These are phyloP conservation scores for Chrysophaeum taylorii DNA, from an alignment of 352 stramenopile genomes.

Conservation along the genomic window DNA sequence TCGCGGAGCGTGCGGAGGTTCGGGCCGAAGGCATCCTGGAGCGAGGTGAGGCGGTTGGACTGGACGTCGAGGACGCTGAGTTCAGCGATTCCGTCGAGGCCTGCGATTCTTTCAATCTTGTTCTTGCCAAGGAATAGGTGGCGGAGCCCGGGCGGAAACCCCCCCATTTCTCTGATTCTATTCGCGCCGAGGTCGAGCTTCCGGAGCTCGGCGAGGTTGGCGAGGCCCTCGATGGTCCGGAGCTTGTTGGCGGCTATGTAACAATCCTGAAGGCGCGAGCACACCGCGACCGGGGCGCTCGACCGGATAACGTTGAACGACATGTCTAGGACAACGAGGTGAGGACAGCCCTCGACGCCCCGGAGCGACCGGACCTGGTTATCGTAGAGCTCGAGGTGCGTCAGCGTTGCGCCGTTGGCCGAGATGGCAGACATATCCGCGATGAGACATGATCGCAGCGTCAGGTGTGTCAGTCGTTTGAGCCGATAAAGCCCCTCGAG, in stretches of 20 bases:
- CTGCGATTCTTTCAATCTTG: constrained; percentile 83
- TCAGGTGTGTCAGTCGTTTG: constrained; percentile 36
- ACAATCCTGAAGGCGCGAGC: constrained; percentile 69
- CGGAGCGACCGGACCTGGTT: constrained; percentile 83
- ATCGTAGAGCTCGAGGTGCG: constrained; percentile 93
- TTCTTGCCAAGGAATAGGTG: constrained; percentile 96
- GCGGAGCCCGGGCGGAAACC: constrained; percentile 74
- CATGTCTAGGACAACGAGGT: constrained; percentile 71
- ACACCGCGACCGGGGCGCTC: constrained; percentile 57
- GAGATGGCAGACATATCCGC: constrained; percentile 51
- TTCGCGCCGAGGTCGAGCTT: constrained; percentile 96
- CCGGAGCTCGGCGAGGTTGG: constrained; percentile 60
- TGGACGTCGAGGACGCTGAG: constrained; percentile 71
- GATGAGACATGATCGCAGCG: constrained; percentile 60
- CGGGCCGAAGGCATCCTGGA: constrained; percentile 29
- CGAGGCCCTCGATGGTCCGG: constrained; percentile 79
- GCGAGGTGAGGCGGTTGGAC: constrained; percentile 84
- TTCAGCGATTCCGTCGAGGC: constrained; percentile 66
- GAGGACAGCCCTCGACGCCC: constrained; percentile 36
- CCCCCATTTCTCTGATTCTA: constrained; percentile 76
- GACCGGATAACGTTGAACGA: constrained; percentile 90
- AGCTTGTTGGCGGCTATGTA: constrained; percentile 97
- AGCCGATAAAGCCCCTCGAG: constrained; percentile 37
- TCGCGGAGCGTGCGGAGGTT: constrained; percentile 42
- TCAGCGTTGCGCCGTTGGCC: constrained; percentile 46